These are phyloP conservation scores for Pichia sp. DNA, from an alignment of 1,139 yeast species.

Conservation along the genomic window DNA sequence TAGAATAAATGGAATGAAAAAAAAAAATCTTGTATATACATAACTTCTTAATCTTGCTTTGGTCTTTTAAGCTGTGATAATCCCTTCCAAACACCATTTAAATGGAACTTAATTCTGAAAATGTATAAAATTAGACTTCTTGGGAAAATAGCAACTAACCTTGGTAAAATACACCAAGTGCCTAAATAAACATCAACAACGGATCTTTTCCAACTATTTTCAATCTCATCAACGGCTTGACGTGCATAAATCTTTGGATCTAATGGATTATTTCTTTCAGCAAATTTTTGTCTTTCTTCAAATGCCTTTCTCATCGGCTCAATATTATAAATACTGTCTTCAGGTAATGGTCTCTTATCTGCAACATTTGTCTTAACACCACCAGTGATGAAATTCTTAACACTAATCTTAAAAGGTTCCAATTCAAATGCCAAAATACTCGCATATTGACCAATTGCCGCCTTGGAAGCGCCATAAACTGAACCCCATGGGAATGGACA, in stretches of 20 bases:
- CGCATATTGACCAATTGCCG: slow-evolving; percentile 71
- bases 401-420: slow-evolving; percentile 68
- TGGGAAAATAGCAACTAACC: slow-evolving; percentile 37
- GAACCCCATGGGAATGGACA: slow-evolving; percentile 67
- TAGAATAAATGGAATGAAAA: background rate
- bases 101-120: slow-evolving; percentile 43
- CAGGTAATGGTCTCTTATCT: slow-evolving; percentile 51
- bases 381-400: slow-evolving; percentile 63
- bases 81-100: slow-evolving; percentile 32
- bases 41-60: background rate
- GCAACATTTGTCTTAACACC: slow-evolving; percentile 60
- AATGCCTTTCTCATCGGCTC: slow-evolving; percentile 47
- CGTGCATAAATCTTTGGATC: slow-evolving; percentile 49
- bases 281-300: slow-evolving; percentile 51
- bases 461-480: slow-evolving; percentile 64
- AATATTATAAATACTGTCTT: slow-evolving; percentile 46
- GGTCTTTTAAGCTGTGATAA: slow-evolving; percentile 17
- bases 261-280: slow-evolving; percentile 55
- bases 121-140: slow-evolving; percentile 41
- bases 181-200: slow-evolving; percentile 51
- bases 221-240: slow-evolving; percentile 45
- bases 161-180: slow-evolving; percentile 38
- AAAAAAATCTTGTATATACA: background rate
- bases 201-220: slow-evolving; percentile 31
- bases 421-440: slow-evolving; percentile 57